A percentile compares a stretch with the other conserved stretches of the same genome.
These are phyloP conservation scores for Crithidia brevicula DNA, from an alignment of 208 protist species.

Conservation along the genomic window DNA sequence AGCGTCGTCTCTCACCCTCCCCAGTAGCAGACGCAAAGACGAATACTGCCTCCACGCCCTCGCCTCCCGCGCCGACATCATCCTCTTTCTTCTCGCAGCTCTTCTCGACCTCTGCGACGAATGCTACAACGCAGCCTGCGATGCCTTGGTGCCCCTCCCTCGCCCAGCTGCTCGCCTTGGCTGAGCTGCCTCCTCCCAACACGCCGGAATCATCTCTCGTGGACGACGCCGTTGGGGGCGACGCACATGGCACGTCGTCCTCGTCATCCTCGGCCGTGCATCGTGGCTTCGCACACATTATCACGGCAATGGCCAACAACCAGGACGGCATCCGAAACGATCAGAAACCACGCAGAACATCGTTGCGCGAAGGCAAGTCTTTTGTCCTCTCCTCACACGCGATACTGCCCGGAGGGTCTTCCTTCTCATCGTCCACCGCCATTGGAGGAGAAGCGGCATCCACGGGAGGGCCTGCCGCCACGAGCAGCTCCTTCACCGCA, in stretches of 20 bases:
- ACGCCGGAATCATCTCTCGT: background rate
- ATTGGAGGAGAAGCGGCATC: no score
- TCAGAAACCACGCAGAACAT: no score
- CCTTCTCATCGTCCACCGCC: no score
- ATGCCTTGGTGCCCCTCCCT: conserved; percentile 12
- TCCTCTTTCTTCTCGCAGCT: conserved; percentile 15
- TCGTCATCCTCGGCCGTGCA: background rate
- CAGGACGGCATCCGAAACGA: no score
- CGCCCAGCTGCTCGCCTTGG: conserved; percentile 23
- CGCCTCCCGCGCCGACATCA: background rate
- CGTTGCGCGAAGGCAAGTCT: background rate
- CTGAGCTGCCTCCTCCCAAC: conserved; percentile 16
- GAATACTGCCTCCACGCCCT: no score
- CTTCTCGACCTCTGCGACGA: conserved; percentile 3
- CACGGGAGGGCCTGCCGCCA: background rate
- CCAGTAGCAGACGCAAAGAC: no score
- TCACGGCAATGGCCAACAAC: background rate
- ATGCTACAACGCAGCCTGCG: background rate
- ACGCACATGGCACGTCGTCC: no score
- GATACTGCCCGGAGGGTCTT: conserved; percentile 1
- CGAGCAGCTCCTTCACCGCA: no score
- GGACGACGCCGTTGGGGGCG: no score
- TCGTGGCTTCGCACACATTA: background rate
- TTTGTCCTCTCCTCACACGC: conserved; percentile 8
- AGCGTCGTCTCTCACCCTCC: no score